phyloP scores from a whole-genome alignment of 169 alveolate genomes.

The Eimeria necatrix region DNA sequence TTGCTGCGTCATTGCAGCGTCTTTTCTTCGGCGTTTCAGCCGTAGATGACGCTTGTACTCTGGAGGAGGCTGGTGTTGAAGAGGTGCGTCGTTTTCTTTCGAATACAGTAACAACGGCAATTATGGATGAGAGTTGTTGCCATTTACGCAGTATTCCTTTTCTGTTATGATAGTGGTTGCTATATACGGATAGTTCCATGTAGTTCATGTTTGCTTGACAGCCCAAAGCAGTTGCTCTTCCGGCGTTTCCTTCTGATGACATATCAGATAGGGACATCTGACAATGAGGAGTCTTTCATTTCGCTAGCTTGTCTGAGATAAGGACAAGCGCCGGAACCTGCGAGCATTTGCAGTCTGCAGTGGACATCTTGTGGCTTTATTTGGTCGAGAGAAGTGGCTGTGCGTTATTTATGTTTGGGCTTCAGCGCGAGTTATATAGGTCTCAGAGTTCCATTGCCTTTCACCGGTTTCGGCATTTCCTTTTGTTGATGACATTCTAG shows the following conservation, averaged over 20 bases:
- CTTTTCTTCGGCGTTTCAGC: constrained; percentile 78
- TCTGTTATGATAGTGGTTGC: background rate
- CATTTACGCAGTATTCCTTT: too few species aligned
- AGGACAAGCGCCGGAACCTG: background rate
- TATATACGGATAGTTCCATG: background rate
- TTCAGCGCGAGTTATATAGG: background rate
- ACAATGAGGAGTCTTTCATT: constrained; percentile 62
- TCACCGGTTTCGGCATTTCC: background rate
- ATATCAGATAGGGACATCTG: constrained; percentile 78
- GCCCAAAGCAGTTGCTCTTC: background rate
- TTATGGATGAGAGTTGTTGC: background rate
- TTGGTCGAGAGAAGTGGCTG: background rate
- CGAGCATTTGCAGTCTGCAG: too few species aligned
- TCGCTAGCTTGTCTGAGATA: constrained; percentile 55
- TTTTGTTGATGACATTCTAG: constrained; percentile 47
- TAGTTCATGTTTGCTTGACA: too few species aligned
- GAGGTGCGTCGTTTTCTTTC: constrained; percentile 50
- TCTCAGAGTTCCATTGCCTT: background rate
- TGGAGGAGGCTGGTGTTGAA: constrained; percentile 78
- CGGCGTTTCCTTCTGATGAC: constrained; percentile 40
- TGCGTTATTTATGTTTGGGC: background rate
- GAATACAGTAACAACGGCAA: background rate
- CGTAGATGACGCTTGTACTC: constrained; percentile 78
- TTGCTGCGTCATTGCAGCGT: constrained; percentile 78
- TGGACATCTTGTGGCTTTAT: background rate